Conservation (phyloP, 306 rosid genomes). For the Echinosophora koreensis region DNA sequence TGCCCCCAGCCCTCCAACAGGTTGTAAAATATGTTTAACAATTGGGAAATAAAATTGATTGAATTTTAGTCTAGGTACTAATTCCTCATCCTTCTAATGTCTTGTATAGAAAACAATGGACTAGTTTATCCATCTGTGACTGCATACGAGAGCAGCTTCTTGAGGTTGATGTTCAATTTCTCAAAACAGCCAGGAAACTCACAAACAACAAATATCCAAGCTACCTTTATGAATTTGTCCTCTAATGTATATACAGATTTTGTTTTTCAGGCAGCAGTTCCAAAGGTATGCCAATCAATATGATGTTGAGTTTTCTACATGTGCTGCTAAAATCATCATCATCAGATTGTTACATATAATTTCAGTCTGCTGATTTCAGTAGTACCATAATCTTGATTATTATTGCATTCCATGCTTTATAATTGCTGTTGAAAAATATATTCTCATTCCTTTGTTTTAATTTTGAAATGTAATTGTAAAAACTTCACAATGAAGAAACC, state of each 20-base stretch:
- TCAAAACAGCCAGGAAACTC: constrained; percentile 73
- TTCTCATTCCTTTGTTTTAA: constrained; percentile 19
- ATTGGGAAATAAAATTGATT: constrained; percentile 23
- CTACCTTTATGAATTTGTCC: constrained; percentile 77
- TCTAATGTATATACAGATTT: constrained; percentile 63
- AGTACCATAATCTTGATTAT: not conserved
- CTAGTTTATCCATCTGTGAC: constrained; percentile 73
- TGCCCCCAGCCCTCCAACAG: constrained; percentile 51
- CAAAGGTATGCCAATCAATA: constrained; percentile 65
- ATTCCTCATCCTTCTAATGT: constrained; percentile 29
- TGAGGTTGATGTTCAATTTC: constrained; percentile 73
- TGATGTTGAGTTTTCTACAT: constrained; percentile 28
- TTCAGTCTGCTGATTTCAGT: constrained; percentile 8
- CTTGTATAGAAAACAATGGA: constrained; percentile 63
- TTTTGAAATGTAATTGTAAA: constrained; percentile 12
- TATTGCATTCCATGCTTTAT: constrained; percentile 17
- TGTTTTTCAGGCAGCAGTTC: constrained; percentile 95
- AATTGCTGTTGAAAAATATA: constrained; percentile 1
- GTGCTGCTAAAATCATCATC: not conserved
- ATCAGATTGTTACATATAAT: not conserved
- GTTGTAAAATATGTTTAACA: constrained; percentile 51
- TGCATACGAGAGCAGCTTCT: constrained; percentile 78
- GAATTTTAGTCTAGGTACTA: constrained; percentile 18
- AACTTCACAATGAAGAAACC: constrained; percentile 22
- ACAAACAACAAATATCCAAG: constrained; percentile 70